Conservation (phyloP, 805 yeast genomes). For the Metschnikowia anglica region DNA sequence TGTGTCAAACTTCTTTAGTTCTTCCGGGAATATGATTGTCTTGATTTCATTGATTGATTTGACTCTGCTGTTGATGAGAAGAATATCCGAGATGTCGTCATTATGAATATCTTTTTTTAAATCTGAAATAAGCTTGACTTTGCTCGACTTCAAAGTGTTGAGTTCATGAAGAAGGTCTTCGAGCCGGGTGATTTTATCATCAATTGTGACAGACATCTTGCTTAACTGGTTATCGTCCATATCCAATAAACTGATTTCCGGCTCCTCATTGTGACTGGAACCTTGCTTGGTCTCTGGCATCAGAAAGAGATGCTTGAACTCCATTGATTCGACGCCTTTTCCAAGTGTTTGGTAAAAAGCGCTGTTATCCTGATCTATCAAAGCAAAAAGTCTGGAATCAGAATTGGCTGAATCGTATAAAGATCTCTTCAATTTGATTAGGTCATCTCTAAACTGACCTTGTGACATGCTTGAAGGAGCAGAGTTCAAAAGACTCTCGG, state of each 20-base stretch:
- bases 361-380: constrained; percentile 39
- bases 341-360: constrained; percentile 29
- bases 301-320: constrained; percentile 35
- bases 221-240: constrained; percentile 50
- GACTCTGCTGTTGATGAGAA: constrained; percentile 62
- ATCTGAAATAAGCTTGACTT: constrained; percentile 57
- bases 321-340: constrained; percentile 44
- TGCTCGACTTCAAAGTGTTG: constrained; percentile 61
- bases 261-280: constrained; percentile 16
- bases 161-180: constrained; percentile 62
- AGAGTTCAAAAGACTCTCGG: constrained; percentile 28
- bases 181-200: constrained; percentile 44
- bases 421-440: constrained; percentile 56
- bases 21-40: constrained; percentile 59
- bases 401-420: constrained; percentile 60
- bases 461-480: constrained; percentile 8
- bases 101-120: constrained; percentile 68
- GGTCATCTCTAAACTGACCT: constrained; percentile 46
- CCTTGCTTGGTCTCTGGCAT: constrained; percentile 8
- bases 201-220: constrained; percentile 25
- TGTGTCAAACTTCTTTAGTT: constrained; percentile 72
- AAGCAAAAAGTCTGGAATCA: constrained; percentile 52
- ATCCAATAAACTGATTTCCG: constrained; percentile 58
- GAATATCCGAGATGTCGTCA: constrained; percentile 80
- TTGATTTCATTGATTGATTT: constrained; percentile 57